These are phyloP conservation scores for Mucor circinelloides DNA, from an alignment of 371 early-diverging fungal genomes.

Conservation along the genomic window DNA sequence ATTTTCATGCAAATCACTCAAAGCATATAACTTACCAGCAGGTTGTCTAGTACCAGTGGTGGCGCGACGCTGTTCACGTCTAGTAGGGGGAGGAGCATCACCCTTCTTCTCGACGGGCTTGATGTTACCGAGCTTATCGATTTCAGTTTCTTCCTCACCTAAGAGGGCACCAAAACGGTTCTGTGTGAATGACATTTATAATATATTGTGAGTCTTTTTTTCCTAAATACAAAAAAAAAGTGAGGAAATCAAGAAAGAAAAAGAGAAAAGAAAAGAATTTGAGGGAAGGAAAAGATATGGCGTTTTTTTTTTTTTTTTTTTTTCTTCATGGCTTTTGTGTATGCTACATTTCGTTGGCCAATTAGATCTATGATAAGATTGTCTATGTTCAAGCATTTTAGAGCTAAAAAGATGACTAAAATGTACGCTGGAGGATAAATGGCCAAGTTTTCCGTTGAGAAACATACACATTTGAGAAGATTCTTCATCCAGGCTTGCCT, in stretches of 20 bases:
- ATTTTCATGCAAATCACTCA: neutral
- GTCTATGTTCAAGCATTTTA: neutral
- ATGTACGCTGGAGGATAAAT: neutral
- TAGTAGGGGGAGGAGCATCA: conserved; percentile 18
- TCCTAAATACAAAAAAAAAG: conserved; percentile 4
- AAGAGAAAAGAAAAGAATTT: neutral
- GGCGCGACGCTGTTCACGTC: conserved; percentile 21
- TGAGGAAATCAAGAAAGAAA: neutral
- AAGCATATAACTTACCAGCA: conserved; percentile 23
- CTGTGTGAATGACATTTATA: conserved; percentile 28
- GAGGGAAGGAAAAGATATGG: neutral
- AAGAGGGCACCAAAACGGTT: conserved; percentile 42
- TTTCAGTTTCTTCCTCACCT: conserved; percentile 41
- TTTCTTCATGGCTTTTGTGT: conserved; percentile 6
- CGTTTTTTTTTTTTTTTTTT: conserved; percentile 7
- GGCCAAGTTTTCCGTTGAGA: neutral
- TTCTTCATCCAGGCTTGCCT: neutral
- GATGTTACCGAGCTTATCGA: conserved; percentile 45
- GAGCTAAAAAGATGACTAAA: neutral
- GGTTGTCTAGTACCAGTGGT: conserved; percentile 19
- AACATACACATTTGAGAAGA: neutral
- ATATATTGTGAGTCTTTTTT: neutral
- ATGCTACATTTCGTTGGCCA: neutral
- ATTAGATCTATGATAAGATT: neutral
- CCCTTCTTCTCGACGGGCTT: conserved; percentile 38